Conservation (phyloP, 129 eudicot species). For the Artemisia tridentata region DNA sequence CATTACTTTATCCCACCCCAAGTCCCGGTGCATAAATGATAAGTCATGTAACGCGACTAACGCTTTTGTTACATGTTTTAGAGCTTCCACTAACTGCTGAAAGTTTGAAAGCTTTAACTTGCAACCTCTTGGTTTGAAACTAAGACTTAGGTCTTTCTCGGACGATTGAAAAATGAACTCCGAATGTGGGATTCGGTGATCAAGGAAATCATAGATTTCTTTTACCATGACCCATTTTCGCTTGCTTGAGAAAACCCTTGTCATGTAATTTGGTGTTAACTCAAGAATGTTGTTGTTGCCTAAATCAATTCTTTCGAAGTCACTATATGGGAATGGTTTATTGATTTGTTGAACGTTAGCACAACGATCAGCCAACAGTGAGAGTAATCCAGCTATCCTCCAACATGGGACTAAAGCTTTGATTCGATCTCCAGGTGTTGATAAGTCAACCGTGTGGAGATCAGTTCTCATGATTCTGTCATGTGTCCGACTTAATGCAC, state of each 20-base stretch:
- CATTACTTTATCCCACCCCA: constrained; percentile 82
- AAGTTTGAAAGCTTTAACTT: constrained; percentile 47
- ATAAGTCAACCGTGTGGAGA: constrained; percentile 57
- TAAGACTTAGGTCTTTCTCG: constrained; percentile 46
- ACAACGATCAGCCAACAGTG: constrained; percentile 58
- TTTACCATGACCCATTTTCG: constrained; percentile 54
- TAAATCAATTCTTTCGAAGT: constrained; percentile 49
- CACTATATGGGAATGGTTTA: constrained; percentile 45
- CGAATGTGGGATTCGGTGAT: constrained; percentile 60
- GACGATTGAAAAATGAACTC: constrained; percentile 39
- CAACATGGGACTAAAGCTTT: constrained; percentile 72
- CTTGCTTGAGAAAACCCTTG: constrained; percentile 40
- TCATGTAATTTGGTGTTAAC: constrained; percentile 49
- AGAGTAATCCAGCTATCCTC: constrained; percentile 57
- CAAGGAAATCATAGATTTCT: constrained; percentile 67
- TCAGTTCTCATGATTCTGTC: constrained; percentile 56
- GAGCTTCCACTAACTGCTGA: constrained; percentile 55
- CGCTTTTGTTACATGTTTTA: constrained; percentile 64
- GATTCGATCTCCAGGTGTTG: constrained; percentile 54
- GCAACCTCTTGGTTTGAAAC: constrained; percentile 67
- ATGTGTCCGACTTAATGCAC: constrained; percentile 58
- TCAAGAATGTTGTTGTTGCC: constrained; percentile 41
- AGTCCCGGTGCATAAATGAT: constrained; percentile 78
- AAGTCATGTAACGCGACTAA: constrained; percentile 71
- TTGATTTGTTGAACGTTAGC: constrained; percentile 13